Percentiles rank a stretch among this genome's conserved stretches.
These are phyloP conservation scores for Penicillium sp. DNA, from an alignment of 2,329 filamentous ascomycete species.

Conservation along the genomic window DNA sequence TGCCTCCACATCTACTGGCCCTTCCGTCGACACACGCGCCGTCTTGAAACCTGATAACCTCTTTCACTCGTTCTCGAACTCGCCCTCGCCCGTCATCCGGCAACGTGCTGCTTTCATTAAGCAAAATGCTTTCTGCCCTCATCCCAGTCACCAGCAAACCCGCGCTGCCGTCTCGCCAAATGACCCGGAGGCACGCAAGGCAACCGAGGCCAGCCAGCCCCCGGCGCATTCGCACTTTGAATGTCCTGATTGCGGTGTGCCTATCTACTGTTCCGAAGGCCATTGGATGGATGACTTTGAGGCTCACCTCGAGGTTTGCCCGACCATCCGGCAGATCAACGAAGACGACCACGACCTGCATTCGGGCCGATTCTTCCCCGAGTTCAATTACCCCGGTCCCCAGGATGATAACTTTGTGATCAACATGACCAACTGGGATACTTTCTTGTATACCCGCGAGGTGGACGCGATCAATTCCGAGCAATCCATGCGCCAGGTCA, in stretches of 20 bases:
- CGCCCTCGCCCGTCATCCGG: slow-evolving; percentile 81
- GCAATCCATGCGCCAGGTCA: slow-evolving; percentile 85
- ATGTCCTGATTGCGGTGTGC: slow-evolving; percentile 91
- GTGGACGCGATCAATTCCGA: slow-evolving; percentile 89
- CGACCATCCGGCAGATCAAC: slow-evolving; percentile 85
- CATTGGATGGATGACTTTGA: slow-evolving; percentile 98
- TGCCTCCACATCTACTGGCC: slow-evolving; percentile 21
- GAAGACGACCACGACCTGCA: slow-evolving; percentile 95
- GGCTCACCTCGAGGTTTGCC: slow-evolving; percentile 83
- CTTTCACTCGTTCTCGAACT: slow-evolving; percentile 86
- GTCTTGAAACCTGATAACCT: slow-evolving; percentile 69
- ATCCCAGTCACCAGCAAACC: slow-evolving; percentile 76
- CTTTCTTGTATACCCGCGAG: slow-evolving; percentile 84
- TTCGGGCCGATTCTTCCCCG: slow-evolving; percentile 84
- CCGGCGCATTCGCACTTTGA: slow-evolving; percentile 86
- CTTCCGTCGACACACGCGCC: slow-evolving; percentile 26
- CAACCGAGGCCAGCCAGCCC: slow-evolving; percentile 46
- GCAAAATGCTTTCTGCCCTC: slow-evolving; percentile 88
- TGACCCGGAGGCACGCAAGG: slow-evolving; percentile 58
- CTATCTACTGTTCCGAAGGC: slow-evolving; percentile 86
- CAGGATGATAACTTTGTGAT: slow-evolving; percentile 89
- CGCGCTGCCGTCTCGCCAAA: slow-evolving; percentile 60
- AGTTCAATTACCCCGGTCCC: slow-evolving; percentile 83
- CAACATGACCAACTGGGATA: slow-evolving; percentile 99
- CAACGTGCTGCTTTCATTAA: slow-evolving; percentile 84